Conservation (phyloP, 371 early-diverging fungal genomes). For the Mortierella sp. region DNA sequence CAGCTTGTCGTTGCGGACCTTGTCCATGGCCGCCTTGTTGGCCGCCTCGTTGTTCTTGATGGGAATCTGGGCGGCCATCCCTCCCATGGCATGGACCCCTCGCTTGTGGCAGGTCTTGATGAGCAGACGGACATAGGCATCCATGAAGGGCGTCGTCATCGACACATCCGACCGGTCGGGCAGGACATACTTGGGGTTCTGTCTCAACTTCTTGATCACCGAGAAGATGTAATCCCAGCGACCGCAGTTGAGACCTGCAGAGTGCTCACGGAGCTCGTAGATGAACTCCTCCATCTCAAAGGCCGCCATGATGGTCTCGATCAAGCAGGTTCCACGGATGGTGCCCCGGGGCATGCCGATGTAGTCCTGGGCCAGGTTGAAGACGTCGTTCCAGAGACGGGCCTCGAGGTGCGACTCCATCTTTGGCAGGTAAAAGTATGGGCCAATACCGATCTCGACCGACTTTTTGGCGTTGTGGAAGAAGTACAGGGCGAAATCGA, state of each 20-base stretch:
- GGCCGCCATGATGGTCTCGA: constrained; percentile 96
- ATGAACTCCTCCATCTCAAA: constrained; percentile 99
- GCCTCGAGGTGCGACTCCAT: constrained; percentile 98
- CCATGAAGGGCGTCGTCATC: constrained; percentile 98
- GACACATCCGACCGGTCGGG: constrained; percentile 92
- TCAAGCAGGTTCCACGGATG: constrained; percentile 95
- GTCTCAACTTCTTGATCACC: constrained; percentile 95
- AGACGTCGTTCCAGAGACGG: constrained; percentile 96
- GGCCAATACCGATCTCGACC: constrained; percentile 89
- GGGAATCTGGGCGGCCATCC: constrained; percentile 98
- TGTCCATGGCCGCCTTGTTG: constrained; percentile 92
- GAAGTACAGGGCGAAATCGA: constrained; percentile 97
- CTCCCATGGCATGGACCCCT: constrained; percentile 98
- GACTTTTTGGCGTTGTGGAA: constrained; percentile 93
- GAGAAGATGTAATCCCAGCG: constrained; percentile 99
- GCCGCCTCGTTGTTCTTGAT: constrained; percentile 91
- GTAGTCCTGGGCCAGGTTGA: constrained; percentile 94
- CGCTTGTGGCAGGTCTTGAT: constrained; percentile 98
- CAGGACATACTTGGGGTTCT: constrained; percentile 84
- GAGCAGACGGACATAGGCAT: constrained; percentile 92
- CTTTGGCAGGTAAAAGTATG: constrained; percentile 98
- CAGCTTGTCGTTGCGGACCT: constrained; percentile 93
- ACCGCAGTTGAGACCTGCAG: constrained; percentile 97
- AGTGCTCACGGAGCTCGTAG: constrained; percentile 96
- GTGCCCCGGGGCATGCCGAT: constrained; percentile 92